These are phyloP conservation scores for Fusarium penzigii DNA, from an alignment of 2,329 filamentous ascomycete genomes.

Conservation along the genomic window DNA sequence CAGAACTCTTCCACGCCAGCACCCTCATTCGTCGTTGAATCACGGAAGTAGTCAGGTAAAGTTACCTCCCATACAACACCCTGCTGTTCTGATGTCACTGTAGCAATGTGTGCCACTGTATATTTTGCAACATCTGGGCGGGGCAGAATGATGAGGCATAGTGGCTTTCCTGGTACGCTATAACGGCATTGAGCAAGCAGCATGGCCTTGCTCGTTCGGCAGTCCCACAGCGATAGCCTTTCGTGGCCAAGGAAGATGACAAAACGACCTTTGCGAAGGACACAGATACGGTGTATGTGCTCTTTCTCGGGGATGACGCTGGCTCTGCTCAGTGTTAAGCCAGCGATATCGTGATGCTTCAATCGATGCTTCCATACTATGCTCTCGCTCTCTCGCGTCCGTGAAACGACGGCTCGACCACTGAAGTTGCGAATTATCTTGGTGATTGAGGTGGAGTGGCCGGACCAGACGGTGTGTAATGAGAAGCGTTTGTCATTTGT, in stretches of 20 bases:
- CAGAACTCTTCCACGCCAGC: constrained; percentile 64
- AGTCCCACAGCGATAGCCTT: constrained; percentile 78
- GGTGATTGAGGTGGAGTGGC: constrained; percentile 77
- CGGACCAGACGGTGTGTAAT: constrained; percentile 73
- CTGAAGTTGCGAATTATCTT: constrained; percentile 86
- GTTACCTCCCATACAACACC: constrained; percentile 81
- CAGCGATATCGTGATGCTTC: constrained; percentile 41
- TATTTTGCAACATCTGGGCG: constrained; percentile 56
- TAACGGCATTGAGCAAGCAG: constrained; percentile 57
- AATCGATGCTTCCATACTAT: constrained; percentile 77
- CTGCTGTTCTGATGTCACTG: constrained; percentile 74
- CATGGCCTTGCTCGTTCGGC: constrained; percentile 58
- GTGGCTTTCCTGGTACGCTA: constrained; percentile 65
- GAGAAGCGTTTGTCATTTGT: constrained; percentile 61
- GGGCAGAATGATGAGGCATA: constrained; percentile 79
- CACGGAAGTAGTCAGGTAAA: constrained; percentile 52
- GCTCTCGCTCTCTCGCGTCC: constrained; percentile 75
- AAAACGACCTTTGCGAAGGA: constrained; percentile 76
- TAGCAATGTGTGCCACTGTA: constrained; percentile 71
- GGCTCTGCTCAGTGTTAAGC: constrained; percentile 57
- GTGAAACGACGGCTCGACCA: constrained; percentile 77
- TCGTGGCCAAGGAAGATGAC: constrained; percentile 77
- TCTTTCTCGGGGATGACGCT: constrained; percentile 67
- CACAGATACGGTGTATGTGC: constrained; percentile 77
- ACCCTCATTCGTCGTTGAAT: constrained; percentile 22